phyloP scores from a whole-genome alignment of 768 basidiomycete genomes.

The Rubroboletus pulcherrimus region DNA sequence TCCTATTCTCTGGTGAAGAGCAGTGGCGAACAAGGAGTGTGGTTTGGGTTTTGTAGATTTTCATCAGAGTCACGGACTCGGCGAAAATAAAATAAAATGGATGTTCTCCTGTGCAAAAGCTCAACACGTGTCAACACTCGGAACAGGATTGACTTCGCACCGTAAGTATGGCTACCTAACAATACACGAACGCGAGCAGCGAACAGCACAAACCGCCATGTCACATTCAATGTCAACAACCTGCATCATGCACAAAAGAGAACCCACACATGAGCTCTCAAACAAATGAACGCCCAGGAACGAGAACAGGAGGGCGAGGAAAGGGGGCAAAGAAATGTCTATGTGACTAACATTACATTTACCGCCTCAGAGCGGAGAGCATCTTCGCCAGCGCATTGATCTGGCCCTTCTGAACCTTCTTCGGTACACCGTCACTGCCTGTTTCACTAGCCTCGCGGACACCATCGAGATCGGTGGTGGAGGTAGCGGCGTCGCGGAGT shows the following conservation, averaged over 20 bases:
- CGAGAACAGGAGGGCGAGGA: not conserved
- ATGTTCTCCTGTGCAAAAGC: conserved; percentile 11
- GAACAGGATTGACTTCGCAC: conserved; percentile 34
- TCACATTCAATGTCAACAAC: conserved; percentile 28
- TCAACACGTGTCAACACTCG: conserved; percentile 24
- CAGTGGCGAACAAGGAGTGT: conserved; percentile 18
- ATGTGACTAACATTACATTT: conserved; percentile 30
- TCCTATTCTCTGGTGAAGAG: conserved; percentile 21
- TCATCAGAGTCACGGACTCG: conserved; percentile 28
- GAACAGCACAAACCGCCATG: conserved; percentile 25
- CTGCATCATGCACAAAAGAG: conserved; percentile 26
- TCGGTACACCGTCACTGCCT: conserved; percentile 41
- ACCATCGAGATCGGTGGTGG: conserved; percentile 65
- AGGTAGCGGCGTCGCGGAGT: conserved; percentile 63
- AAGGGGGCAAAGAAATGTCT: conserved; percentile 1
- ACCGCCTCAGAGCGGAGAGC: conserved; percentile 76
- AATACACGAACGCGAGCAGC: conserved; percentile 45
- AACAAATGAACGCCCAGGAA: conserved; percentile 8
- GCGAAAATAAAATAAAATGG: conserved; percentile 2
- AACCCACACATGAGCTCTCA: conserved; percentile 20
- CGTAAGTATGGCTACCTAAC: conserved; percentile 49
- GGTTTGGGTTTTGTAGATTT: conserved; percentile 19
- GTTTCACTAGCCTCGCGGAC: conserved; percentile 20
- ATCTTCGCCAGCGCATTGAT: conserved; percentile 90
- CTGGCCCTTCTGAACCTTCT: conserved; percentile 88